Evolutionary conservation across 371 early-diverging fungal genomes (phyloP), one percentile per base, ranked within the genome.

Genomic region (Smittium culicis): DNA sequence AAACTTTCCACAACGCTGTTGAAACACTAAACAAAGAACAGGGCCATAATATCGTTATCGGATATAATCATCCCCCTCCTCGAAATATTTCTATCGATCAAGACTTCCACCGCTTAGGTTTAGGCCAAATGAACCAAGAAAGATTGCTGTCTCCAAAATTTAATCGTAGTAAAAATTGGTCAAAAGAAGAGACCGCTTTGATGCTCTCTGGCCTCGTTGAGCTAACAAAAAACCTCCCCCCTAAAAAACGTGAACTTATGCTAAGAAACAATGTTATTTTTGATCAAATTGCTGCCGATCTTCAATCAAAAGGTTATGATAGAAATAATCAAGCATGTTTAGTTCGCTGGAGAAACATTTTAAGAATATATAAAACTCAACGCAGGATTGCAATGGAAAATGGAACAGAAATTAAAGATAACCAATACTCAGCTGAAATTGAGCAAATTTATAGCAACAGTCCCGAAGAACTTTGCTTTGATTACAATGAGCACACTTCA

Each of bases 261-360:
- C 67, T 76, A 57, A 74, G 76, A 65, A 54, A 73, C 0, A 76
- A 72, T 62, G 27, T 70, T 35, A 76, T 77, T 25, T 76, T 77
- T 58, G 77, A 76, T 68, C 68, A 71, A 45, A 77, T 71, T 16
- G 76, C 75, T 32, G 69, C 74, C 58, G 63, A 60, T 17, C 71
- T 76, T 65, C 72, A 71, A 65, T 61, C 64, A 32, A 70, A 77
- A 45, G 77, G 74, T 32, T 76, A 73, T 58, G 71, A 71, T 71
- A 70, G 76, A 61, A 77, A 76, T 33, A 73, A 70, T 65, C 76
- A 76, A 56, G 76, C 75, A 11, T 76, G 76, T 68, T 74, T 76
- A 75, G 75, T 76, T 71, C 76, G 76, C 70, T 76, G 76, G 76
- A 76, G 76, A 76, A 76, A 76, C 64, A 65, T 76, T 57, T 72